Conservation (phyloP, 495 filamentous ascomycete species). For the Aspergillus ellipticus region DNA sequence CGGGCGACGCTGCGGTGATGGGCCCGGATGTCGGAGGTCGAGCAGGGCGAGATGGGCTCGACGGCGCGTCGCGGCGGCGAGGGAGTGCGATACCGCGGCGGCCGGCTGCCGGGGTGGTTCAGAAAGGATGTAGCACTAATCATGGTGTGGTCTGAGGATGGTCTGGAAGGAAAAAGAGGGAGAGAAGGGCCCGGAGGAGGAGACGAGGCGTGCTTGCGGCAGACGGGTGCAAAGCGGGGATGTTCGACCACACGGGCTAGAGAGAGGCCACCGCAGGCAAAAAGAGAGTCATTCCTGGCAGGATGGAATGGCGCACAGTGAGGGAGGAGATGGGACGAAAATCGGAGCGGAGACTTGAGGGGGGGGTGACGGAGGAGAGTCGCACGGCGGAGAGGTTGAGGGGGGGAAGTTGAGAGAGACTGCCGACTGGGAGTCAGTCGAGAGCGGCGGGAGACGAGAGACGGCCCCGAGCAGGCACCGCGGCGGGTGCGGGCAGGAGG, state of each 20-base stretch:
- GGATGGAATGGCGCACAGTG: slow-evolving; percentile 26
- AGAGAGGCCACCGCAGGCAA: slow-evolving; percentile 43
- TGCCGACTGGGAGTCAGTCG: slow-evolving; percentile 17
- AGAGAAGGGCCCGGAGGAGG: slow-evolving; percentile 20
- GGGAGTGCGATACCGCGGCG: slow-evolving; percentile 50
- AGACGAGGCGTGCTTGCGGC: slow-evolving; percentile 37
- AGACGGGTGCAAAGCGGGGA: slow-evolving; percentile 48
- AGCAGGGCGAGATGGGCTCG: slow-evolving; percentile 49
- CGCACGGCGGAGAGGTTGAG: slow-evolving; percentile 27
- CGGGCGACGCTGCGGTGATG: slow-evolving; percentile 29
- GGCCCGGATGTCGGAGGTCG: slow-evolving; percentile 28
- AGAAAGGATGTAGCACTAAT: slow-evolving; percentile 46
- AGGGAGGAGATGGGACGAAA: slow-evolving; percentile 22
- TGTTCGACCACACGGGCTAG: slow-evolving; percentile 46
- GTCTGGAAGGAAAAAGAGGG: slow-evolving; percentile 11
- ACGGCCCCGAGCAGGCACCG: slow-evolving; percentile 33
- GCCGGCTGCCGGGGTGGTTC: slow-evolving; percentile 37
- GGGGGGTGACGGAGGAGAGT: slow-evolving; percentile 8
- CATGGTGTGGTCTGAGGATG: slow-evolving; percentile 28
- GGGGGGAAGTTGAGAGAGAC: slow-evolving; percentile 26
- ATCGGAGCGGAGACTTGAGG: slow-evolving; percentile 17
- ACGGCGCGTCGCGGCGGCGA: slow-evolving; percentile 53
- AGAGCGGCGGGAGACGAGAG: slow-evolving; percentile 34
- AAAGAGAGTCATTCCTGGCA: slow-evolving; percentile 46
- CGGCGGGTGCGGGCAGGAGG: slow-evolving; percentile 30